Evolutionary conservation across 1,284 basidiomycete genomes (phyloP), one percentile per base, ranked within the genome.

Genomic region (Coriolopsis trogii): DNA sequence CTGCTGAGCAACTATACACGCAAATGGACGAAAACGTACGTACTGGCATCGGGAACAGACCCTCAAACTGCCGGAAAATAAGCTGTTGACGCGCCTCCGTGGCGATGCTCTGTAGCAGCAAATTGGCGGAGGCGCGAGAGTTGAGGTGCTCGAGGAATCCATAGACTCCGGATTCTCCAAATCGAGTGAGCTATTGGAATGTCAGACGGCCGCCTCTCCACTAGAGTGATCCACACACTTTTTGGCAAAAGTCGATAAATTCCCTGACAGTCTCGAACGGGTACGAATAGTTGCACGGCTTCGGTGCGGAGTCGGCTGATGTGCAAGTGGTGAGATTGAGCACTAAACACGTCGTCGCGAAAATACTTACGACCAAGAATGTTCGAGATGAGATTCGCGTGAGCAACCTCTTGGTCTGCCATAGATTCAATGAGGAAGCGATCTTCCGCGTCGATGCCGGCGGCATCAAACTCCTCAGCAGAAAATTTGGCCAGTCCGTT

Each of bases 71-170:
- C 12, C 84, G 68, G 73, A 88, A 85, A 40, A 79, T 73, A 79
- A 85, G 80, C 69, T 89, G 82, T 67, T 89, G 85, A 10, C 85
- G 72, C 6, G 73, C 80, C 67, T 88, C 85, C n/a, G 80, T 84
- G 0, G 82, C 76, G 58, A 89, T 82, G 5, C 78, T 74, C 63
- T 87, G 80, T 3, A 81, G 65, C 10, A 88, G 68, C 9, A 88
- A 67, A 43, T 78, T 70, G 1, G 85, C 84, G 3, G 78, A 66
- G 3, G 79, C 73, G 18, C 83, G 74, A 20, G 81, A 82, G 66
- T 88, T 72, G 33, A 90, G 73, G 60, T 86, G 82, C 36, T 79
- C 73, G 18, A 85, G 65, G 69, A 86, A 86, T 5, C 82, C 82
- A 57, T 79, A 80, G 3, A 80, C 76, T 18, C 84, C 84, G 2